Base-by-base conservation (phyloP, 2,329 filamentous ascomycete species). In the Chaetomium strumarium region DNA sequence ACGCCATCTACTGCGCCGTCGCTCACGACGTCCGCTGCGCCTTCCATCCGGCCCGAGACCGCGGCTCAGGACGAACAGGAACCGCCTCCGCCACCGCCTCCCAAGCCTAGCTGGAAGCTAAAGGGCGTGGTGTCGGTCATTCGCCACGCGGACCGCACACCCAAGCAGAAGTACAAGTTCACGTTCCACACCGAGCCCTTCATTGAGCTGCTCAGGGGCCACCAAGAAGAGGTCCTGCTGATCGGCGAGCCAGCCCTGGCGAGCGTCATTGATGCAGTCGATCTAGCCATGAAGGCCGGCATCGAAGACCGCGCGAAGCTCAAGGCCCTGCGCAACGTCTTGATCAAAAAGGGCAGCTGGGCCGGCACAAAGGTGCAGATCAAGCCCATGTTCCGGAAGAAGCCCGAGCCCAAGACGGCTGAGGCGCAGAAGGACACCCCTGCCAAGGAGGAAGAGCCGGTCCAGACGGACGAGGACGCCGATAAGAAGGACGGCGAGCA, bases 111-210 rank as follows among this genome's bases (percentile, higher is more conserved):
- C 11, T 99, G 93, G 93, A 97, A 96, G 68, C 75, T 99, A 48
- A 99, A 99, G 71, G 93, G 93, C 12, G 91, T 99, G 72, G 92
- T 99, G 0, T 92, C 91, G 2, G 93, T 99, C 14, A 90, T 99
- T 59, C 84, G 93, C 29, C 93, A 99, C 69, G 95, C 95, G 2
- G 93, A 99, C 71, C 86, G 93, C 52, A 99, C 93, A 1, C 93
- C 93, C 2, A 99, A 99, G 72, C 93, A 99, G 64, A 99, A 99
- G 68, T 96, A 96, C 77, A 99, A 99, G 68, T 99, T 97, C 64
- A 99, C 93, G 0, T 97, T 99, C 63, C 93, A 99, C 66, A 95
- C 90, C 0, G 89, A 91, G 57, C 93, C 93, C 0, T 99, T 99
- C 64, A 91, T 99, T 58, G 88, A 95, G 58, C 77, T 99, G 4